Evolutionary conservation across 768 basidiomycete genomes (phyloP).

Genomic region (Tricholoma sp.): DNA sequence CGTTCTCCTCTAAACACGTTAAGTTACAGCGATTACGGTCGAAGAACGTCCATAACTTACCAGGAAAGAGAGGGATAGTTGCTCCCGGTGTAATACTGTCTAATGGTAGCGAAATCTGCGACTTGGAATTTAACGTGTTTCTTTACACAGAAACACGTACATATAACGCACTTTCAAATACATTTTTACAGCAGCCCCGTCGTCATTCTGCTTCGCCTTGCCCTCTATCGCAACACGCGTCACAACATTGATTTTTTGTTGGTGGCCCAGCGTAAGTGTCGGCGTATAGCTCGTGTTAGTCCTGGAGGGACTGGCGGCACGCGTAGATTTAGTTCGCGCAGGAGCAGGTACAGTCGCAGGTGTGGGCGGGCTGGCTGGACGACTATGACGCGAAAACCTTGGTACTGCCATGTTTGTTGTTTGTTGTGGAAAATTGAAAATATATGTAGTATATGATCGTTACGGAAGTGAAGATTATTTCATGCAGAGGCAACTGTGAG

Average conservation of each 20-base stretch:
- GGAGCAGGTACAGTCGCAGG: constrained; percentile 7
- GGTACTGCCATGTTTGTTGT: constrained; percentile 7
- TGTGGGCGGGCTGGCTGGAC: constrained; percentile 9
- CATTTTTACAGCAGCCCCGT: constrained; percentile 66
- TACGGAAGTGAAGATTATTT: neutral
- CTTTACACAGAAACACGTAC: neutral
- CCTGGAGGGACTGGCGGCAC: constrained; percentile 14
- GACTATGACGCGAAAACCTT: constrained; percentile 10
- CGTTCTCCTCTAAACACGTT: constrained; percentile 59
- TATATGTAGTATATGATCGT: neutral
- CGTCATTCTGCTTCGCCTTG: constrained; percentile 58
- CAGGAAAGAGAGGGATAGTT: constrained; percentile 69
- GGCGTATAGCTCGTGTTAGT: constrained; percentile 38
- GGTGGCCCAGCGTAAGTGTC: constrained; percentile 38
- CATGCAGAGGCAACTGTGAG: neutral
- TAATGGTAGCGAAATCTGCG: constrained; percentile 61
- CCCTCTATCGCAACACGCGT: constrained; percentile 74
- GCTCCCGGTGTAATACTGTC: constrained; percentile 63
- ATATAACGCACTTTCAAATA: constrained; percentile 62
- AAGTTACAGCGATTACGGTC: neutral
- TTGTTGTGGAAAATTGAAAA: neutral
- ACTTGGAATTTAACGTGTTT: constrained; percentile 1
- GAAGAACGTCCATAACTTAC: constrained; percentile 28
- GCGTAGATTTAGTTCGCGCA: constrained; percentile 12
- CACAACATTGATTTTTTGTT: constrained; percentile 59